Base-by-base conservation (phyloP, 164 flowering plant genomes). In the Stephania japonica region DNA sequence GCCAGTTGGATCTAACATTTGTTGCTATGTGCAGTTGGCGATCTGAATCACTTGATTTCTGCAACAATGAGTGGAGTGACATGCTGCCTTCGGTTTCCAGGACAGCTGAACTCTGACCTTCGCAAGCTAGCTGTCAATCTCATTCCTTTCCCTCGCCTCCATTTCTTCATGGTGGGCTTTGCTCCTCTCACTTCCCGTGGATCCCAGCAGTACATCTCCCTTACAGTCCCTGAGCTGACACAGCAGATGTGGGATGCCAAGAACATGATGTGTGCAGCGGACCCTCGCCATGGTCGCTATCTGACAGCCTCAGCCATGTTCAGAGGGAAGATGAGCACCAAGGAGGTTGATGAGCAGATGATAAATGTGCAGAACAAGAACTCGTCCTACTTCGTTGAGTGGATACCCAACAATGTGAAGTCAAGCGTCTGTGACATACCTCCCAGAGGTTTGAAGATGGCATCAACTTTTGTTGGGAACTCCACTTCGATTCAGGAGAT, bases 51-150 rank as follows among this genome's bases (percentile, higher is more conserved):
- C 82, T 75, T 91, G 80, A 91, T 91, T 63, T 91, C 96, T 23
- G 96, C 91, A 50, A 91, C 96, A 0, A 91, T 91, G 96, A 91
- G 96, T 75, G 96, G 96, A 4, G 93, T 91, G 12, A 91, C 96
- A 14, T 91, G 96, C 82, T 88, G 90, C 82, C 85, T 91, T 26
- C 80, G 96, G 80, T 91, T 91, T 81, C 96, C 96, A 0, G 96
- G 96, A 7, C 96, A 91, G 81, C 83, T 91, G 70, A 91, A 91
- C 83, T 89, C 96, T 2, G 96, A 91, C 78, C 87, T 91, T 25
- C 44, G 96, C 64, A 90, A 90, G 80, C 83, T 90, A 47, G 96
- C 96, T 6, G 96, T 90, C 63, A 90, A 90, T 79, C 84, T 91
- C 41, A 91, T 91, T 70, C 96, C 96, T 8, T 91, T 91, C 84